These are phyloP conservation scores for Syzygium syzygioides DNA, from an alignment of 441 rosid species.

Conservation along the genomic window DNA sequence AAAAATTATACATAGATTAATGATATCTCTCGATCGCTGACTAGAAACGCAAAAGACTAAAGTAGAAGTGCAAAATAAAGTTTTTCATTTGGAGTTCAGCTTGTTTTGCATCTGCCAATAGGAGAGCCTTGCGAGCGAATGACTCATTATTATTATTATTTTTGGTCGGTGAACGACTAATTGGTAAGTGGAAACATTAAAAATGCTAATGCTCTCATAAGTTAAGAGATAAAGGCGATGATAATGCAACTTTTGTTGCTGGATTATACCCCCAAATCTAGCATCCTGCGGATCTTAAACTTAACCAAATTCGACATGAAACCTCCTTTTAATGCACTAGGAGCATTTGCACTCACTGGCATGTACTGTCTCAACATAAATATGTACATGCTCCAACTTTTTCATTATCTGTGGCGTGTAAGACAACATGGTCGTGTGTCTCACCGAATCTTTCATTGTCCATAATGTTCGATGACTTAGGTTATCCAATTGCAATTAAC, in stretches of 20 bases:
- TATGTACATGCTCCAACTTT: not conserved
- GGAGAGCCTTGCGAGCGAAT: not conserved
- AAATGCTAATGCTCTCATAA: not conserved
- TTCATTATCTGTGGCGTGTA: not conserved
- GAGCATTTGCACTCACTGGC: not conserved
- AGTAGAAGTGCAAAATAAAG: not conserved
- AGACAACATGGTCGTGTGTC: not conserved
- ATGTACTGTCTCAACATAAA: not conserved
- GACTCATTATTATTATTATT: too few relatives aligned
- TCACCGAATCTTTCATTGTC: not conserved
- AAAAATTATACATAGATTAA: not conserved
- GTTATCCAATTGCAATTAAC: not conserved
- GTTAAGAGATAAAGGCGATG: not conserved
- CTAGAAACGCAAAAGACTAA: not conserved
- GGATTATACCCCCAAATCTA: not conserved
- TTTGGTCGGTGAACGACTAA: not conserved
- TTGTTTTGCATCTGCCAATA: not conserved
- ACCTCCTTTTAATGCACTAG: not conserved
- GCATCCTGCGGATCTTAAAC: not conserved
- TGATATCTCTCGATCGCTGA: not conserved
- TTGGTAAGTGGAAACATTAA: not conserved
- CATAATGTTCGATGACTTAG: not conserved
- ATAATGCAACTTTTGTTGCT: not conserved
- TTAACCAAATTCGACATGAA: not conserved
- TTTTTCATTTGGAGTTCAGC: not conserved